Evolutionary conservation across 495 filamentous ascomycete genomes (phyloP).

Genomic region (Penicillium cataractarum): DNA sequence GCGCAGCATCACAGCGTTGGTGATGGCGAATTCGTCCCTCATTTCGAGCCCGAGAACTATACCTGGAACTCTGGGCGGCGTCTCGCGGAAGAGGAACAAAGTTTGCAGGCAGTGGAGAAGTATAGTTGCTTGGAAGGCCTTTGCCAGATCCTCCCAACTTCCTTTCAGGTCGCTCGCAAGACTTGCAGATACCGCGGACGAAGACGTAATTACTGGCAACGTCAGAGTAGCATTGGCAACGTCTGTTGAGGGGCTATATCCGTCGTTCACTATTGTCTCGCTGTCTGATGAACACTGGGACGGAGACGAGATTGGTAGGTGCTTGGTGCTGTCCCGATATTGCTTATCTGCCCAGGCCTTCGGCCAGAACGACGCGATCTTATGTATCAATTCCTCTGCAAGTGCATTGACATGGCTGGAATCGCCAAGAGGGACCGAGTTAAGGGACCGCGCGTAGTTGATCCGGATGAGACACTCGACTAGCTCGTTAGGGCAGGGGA

Average conservation of each 20-base stretch:
- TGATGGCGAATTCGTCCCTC: background rate
- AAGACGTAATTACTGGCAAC: background rate
- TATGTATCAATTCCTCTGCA: background rate
- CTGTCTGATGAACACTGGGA: background rate
- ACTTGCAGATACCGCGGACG: background rate
- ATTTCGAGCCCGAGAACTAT: background rate
- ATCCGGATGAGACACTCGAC: background rate
- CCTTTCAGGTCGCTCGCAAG: background rate
- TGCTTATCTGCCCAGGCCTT: background rate
- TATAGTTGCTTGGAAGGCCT: background rate
- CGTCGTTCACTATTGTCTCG: background rate
- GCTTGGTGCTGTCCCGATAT: background rate
- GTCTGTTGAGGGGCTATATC: background rate
- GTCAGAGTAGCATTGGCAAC: background rate
- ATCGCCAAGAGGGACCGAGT: background rate
- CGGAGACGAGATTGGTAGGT: background rate
- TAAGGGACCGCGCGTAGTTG: background rate
- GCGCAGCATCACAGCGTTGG: background rate
- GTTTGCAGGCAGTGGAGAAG: background rate
- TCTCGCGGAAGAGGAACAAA: background rate
- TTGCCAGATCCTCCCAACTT: background rate
- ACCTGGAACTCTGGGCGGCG: background rate
- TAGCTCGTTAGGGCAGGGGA: background rate
- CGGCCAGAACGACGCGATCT: background rate
- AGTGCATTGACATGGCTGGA: background rate